Base-by-base conservation (phyloP, 495 filamentous ascomycete genomes). In the Penicillium cataractarum region DNA sequence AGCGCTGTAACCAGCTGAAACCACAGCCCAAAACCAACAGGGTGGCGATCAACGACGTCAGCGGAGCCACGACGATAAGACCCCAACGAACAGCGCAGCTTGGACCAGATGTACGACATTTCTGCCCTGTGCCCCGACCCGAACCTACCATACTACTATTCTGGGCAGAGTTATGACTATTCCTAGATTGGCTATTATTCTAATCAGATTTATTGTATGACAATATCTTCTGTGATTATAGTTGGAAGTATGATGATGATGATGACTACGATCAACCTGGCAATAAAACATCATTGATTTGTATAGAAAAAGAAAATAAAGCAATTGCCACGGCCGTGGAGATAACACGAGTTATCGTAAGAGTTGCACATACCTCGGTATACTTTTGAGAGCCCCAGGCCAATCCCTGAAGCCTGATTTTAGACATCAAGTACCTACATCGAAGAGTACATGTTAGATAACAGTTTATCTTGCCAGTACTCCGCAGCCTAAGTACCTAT, bases 71-170 rank as follows among this genome's bases (percentile, higher is more conserved):
- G 39, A 57, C 6, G 55, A 42, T 57, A 44, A 57, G 24, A 54
- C 33, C 22, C 31, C 8, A 19, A 33, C 32, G 53, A 39, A 54
- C 31, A 37, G 49, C 37, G 37, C 44, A 48, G 44, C 44, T 48
- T 48, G 60, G 48, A 24, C 44, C 7, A 22, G 40, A 54, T 65
- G 63, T 57, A 61, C 58, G 63, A 65, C 58, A 65, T 65, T 65
- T 54, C 39, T 52, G 53, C 42, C 44, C 58, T 62, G 52, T 56
- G 39, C 55, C 37, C 55, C 61, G 29, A 59, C 35, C 58, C 58
- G 57, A 60, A 33, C 19, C 26, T 42, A 56, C 37, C 31, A 17
- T 13, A 29, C 26, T 42, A 56, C 37, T 44, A 17, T 13, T 39
- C 35, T 22, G 24, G 37, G 24, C 54, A 21, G 42, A 24, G 42